Percentiles rank a stretch among this genome's conserved stretches.
Conservation (phyloP, 2,329 filamentous ascomycete species). For the Gnomoniopsis smithogilvyi region DNA sequence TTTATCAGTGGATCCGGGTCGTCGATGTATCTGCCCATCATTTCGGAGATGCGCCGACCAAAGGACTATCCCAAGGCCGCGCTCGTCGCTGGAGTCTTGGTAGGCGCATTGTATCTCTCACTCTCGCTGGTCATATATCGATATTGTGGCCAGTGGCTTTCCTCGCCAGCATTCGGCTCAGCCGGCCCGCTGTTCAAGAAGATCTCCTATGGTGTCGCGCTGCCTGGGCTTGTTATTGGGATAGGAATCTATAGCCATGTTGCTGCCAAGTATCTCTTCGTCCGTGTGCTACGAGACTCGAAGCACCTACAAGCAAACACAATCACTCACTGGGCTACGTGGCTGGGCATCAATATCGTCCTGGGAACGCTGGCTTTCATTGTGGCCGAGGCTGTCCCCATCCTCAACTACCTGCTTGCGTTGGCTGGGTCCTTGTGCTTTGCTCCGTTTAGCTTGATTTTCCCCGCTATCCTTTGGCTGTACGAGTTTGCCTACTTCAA, state of each 20-base stretch:
- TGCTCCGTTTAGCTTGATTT: conserved; percentile 27
- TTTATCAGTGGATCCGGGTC: conserved; percentile 53
- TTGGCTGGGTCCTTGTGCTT: conserved; percentile 29
- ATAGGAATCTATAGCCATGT: conserved; percentile 26
- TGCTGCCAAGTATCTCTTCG: conserved; percentile 38
- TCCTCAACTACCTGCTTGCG: conserved; percentile 33
- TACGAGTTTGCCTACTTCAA: conserved; percentile 23
- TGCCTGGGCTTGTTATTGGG: conserved; percentile 24
- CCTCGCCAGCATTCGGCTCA: conserved; percentile 27
- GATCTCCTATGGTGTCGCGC: conserved; percentile 29
- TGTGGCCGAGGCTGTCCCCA: conserved; percentile 31
- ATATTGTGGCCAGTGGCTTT: conserved; percentile 27
- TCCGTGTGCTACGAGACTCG: conserved; percentile 35
- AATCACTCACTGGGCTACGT: conserved; percentile 32
- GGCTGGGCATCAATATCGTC: conserved; percentile 31
- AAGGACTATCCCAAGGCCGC: conserved; percentile 38
- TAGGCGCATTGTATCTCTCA: conserved; percentile 26
- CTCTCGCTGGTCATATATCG: conserved; percentile 29
- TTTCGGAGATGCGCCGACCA: conserved; percentile 55
- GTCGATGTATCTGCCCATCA: conserved; percentile 52
- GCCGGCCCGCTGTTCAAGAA: conserved; percentile 29
- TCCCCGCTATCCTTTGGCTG: conserved; percentile 27
- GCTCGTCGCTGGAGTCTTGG: conserved; percentile 22
- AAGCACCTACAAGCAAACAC: conserved; percentile 33
- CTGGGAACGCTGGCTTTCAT: conserved; percentile 29